phyloP scores from a whole-genome alignment of 2,329 filamentous ascomycete species.

The Epichloe baconii region DNA sequence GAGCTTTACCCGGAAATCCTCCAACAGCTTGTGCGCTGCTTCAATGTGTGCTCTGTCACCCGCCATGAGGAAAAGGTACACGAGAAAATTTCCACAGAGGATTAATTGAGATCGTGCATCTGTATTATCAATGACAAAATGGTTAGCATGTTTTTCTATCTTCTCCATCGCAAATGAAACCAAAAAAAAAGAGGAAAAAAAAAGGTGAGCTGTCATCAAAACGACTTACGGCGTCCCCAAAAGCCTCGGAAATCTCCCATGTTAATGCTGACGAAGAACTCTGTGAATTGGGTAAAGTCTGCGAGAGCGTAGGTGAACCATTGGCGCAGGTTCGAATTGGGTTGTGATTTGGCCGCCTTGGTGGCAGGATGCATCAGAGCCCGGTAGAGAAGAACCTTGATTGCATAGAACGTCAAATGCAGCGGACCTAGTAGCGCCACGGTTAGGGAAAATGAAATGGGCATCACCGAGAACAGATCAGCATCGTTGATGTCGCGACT shows the following conservation, averaged over 20 bases:
- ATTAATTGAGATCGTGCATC: conserved; percentile 30
- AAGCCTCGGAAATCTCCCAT: conserved; percentile 26
- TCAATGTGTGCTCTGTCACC: conserved; percentile 21
- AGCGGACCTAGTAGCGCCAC: conserved; percentile 19
- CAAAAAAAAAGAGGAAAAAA: neutral
- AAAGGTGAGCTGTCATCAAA: neutral
- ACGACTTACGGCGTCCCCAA: conserved; percentile 29
- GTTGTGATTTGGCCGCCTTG: conserved; percentile 23
- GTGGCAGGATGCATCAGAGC: conserved; percentile 33
- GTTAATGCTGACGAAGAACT: conserved; percentile 24
- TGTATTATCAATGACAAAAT: neutral
- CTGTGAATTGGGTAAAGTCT: conserved; percentile 24
- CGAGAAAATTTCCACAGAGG: conserved; percentile 33
- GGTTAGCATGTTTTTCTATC: neutral
- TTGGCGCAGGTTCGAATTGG: conserved; percentile 21
- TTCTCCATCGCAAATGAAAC: neutral
- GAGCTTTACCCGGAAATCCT: conserved; percentile 24
- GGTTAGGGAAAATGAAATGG: no score
- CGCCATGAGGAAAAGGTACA: conserved; percentile 33
- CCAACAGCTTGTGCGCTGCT: conserved; percentile 22
- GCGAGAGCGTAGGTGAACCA: conserved; percentile 22
- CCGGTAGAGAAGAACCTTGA: conserved; percentile 28
- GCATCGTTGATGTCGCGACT: neutral
- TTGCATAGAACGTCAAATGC: conserved; percentile 28
- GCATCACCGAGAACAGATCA: no score